Percentiles rank a stretch among this genome's conserved stretches.
These are phyloP conservation scores for Cladosporium sp. DNA, from an alignment of 2,329 filamentous ascomycete genomes.

Conservation along the genomic window DNA sequence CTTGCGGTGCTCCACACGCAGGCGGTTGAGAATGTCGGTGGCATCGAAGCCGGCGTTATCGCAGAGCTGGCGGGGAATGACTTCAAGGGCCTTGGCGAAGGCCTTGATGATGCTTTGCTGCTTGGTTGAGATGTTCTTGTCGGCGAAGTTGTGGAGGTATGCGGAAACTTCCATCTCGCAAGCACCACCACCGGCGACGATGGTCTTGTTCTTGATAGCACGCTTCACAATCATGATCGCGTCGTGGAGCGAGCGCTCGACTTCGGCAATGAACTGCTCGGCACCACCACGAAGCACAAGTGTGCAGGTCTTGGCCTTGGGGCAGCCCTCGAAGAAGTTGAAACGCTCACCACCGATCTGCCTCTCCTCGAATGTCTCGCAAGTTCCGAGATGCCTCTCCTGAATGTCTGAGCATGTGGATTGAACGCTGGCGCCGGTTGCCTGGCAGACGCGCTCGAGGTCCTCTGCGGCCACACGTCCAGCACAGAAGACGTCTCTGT, in stretches of 20 bases:
- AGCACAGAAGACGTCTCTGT: constrained; percentile 97
- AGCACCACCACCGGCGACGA: constrained; percentile 93
- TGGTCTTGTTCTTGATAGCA: constrained; percentile 88
- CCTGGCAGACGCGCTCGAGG: constrained; percentile 93
- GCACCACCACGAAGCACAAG: constrained; percentile 92
- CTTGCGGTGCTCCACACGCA: constrained; percentile 94
- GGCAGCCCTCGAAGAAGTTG: constrained; percentile 98
- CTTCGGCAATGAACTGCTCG: constrained; percentile 98
- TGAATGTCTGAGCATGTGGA: constrained; percentile 97
- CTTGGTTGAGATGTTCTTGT: constrained; percentile 90
- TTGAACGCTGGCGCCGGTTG: constrained; percentile 87
- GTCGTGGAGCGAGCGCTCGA: constrained; percentile 95
- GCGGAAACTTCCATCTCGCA: constrained; percentile 96
- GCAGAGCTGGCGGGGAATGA: constrained; percentile 94
- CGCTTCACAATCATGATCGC: constrained; percentile 99
- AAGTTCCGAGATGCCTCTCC: constrained; percentile 76
- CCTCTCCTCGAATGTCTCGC: constrained; percentile 87
- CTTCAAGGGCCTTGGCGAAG: constrained; percentile 94
- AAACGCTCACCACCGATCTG: constrained; percentile 97
- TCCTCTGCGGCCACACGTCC: constrained; percentile 89
- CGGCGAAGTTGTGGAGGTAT: constrained; percentile 88
- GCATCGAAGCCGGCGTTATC: constrained; percentile 99
- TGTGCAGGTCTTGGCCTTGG: constrained; percentile 94
- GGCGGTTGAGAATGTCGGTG: constrained; percentile 93
- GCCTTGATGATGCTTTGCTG: constrained; percentile 97